Base-by-base conservation (phyloP, 106 monocot species). In the Amphibolis antarctica region DNA sequence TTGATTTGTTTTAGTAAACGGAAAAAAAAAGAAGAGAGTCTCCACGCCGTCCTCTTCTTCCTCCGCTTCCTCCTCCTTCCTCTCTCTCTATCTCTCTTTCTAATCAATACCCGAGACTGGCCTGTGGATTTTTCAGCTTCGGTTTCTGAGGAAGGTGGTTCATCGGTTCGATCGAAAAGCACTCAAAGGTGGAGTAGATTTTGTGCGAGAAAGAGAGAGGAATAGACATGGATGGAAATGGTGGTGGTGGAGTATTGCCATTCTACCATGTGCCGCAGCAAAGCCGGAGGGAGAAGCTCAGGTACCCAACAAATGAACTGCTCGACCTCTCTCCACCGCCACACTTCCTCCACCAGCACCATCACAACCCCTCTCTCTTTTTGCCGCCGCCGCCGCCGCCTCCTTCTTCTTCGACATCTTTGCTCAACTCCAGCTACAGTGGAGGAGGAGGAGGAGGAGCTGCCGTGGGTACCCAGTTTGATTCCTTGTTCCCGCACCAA, bases 241-340 rank as follows among this genome's bases (percentile, higher is more conserved):
- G 36, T 7, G 27, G 44, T 20, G 44, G 51, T 0, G 48, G 20
- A 3, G 42, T 66, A 42, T 59, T 62, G 36, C 67, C 67, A 21
- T 74, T 67, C 66, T 86, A 70, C 63, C 92, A 92, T 72, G 86
- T 92, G 6, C 84, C 92, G 1, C 92, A 92, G 67, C 84, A 86
- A 60, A 84, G 92, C 72, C 54, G 92, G 5, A 73, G 92, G 46
- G 92, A 92, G 74, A 91, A 92, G 64, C 84, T 92, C 18, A 78
- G 86, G 4, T 91, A 64, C 76, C 75, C 80, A 11, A 47, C 70
- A 24, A 46, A n/a, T 14, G 46, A 45, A 9, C 14, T 24, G 13
- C 74, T 67, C 24, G 43, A 10, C 60, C 23, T 47, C 13, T 47
- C 67, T 9, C 28, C 53, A 10, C 64, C 31, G 26, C 43, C 17